Percentiles rank a stretch among this genome's conserved stretches.
Conservation (phyloP, 1,139 yeast species). For the Scheffersomyces titani region DNA sequence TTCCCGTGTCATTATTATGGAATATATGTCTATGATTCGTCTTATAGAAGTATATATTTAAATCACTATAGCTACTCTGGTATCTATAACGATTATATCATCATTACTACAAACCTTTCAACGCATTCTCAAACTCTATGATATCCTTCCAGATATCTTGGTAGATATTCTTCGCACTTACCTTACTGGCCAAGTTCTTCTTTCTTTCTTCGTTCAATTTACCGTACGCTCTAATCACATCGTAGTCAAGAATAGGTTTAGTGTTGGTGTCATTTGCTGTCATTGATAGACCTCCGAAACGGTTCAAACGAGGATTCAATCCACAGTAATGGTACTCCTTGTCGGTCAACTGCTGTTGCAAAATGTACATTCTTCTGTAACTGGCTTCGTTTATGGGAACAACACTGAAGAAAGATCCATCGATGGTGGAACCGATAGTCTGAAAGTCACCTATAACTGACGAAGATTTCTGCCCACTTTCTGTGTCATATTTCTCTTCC, state of each 20-base stretch:
- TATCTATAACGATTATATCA: neutral
- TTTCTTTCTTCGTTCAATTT: constrained; percentile 60
- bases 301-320: constrained; percentile 73
- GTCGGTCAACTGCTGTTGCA: constrained; percentile 86
- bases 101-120: constrained; percentile 25
- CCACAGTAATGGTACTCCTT: constrained; percentile 76
- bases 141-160: constrained; percentile 70
- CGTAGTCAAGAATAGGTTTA: constrained; percentile 65
- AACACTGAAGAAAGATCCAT: constrained; percentile 79
- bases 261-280: constrained; percentile 37
- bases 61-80: too few species aligned
- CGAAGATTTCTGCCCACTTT: constrained; percentile 10
- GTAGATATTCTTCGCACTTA: constrained; percentile 53
- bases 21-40: too few species aligned
- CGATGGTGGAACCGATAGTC: constrained; percentile 68
- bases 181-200: constrained; percentile 52
- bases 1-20: too few species aligned
- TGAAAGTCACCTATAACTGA: constrained; percentile 44
- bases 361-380: constrained; percentile 78
- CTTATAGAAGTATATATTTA: neutral
- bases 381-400: constrained; percentile 73
- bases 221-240: constrained; percentile 53
- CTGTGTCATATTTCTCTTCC: constrained; percentile 25
- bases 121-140: constrained; percentile 49
- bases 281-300: constrained; percentile 52